Evolutionary conservation across 148 eudicot genomes (phyloP), one percentile per base, ranked within the genome.

Genomic region (Camellia granthamiana): DNA sequence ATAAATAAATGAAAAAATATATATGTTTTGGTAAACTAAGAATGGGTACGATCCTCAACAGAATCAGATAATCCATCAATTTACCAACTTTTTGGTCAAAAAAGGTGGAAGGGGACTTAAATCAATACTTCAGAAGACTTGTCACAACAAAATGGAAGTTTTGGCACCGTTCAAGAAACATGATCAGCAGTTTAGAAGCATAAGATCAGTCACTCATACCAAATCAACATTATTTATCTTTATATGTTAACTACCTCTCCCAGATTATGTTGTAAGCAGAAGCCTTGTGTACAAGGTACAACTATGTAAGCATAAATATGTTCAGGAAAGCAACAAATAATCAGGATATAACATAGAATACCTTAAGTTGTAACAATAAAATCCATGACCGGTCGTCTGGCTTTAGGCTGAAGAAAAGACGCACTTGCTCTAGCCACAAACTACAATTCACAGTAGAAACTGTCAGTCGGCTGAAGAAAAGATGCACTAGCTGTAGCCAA

Each of bases 371-470:
- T 70, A 88, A 72, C 80, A 95, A 81, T 59, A 68, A 83, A 71
- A 85, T 79, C 93, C 93, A 93, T 71, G 90, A 83, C 73, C 89
- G 87, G 62, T 84, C 81, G 63, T 81, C 83, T 81, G 81, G 61
- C 63, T 81, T 84, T 73, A 76, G 80, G 47, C 89, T 77, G 79
- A 90, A 87, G 86, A 93, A 95, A 41, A n/a, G 76, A 63, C 74
- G 87, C 81, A 89, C 98, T 81, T 91, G 86, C 71, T 88, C 89
- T 84, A 83, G 84, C 97, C 98, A 95, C 60, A 81, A 78, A 80
- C 98, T 88, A 76, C 61, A 77, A 5, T 73, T 69, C 41, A 69
- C 49, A 77, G 72, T 69, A 46, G 61, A 70, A 76, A 60, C 38
- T 5, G 19, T 30, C 52, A 49, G 52, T 49, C 3, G 52, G 38